A percentile compares a stretch with the other conserved stretches of the same genome.
Conservation (phyloP, 2,329 filamentous ascomycete genomes). For the Cordyceps farinosa region DNA sequence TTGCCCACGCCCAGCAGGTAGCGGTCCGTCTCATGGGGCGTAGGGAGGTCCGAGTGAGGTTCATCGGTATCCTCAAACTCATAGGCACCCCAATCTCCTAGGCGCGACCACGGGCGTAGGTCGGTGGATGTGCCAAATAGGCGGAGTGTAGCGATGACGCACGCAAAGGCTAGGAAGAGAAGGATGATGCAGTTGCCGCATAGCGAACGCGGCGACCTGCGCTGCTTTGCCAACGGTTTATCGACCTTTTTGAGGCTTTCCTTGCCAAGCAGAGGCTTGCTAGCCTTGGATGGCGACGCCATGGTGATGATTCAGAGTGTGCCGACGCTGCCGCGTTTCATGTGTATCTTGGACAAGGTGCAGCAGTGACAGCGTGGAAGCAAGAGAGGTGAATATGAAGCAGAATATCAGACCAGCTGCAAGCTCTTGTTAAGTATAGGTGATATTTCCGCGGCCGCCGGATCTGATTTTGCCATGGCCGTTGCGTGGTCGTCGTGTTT, state of each 20-base stretch:
- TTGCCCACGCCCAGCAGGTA: slow-evolving; percentile 52
- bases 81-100: slow-evolving; percentile 14
- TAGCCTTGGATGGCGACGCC: neutral
- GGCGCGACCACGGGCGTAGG: slow-evolving; percentile 15
- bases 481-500: neutral
- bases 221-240: neutral
- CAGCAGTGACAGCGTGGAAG: neutral
- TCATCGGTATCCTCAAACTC: slow-evolving; percentile 13
- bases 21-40: slow-evolving; percentile 17
- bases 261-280: neutral
- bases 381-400: neutral
- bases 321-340: neutral
- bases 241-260: neutral
- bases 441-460: neutral
- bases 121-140: slow-evolving; percentile 19
- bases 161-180: slow-evolving; percentile 10
- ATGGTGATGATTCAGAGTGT: neutral
- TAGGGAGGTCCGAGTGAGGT: slow-evolving; percentile 1
- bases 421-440: neutral
- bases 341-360: neutral
- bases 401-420: neutral
- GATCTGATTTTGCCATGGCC: neutral
- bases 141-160: slow-evolving; percentile 19
- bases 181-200: slow-evolving; percentile 11
- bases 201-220: slow-evolving; percentile 3